Evolutionary conservation across 148 eudicot species (phyloP), one percentile per base, ranked within the genome.

Genomic region (Spergularia bocconei): DNA sequence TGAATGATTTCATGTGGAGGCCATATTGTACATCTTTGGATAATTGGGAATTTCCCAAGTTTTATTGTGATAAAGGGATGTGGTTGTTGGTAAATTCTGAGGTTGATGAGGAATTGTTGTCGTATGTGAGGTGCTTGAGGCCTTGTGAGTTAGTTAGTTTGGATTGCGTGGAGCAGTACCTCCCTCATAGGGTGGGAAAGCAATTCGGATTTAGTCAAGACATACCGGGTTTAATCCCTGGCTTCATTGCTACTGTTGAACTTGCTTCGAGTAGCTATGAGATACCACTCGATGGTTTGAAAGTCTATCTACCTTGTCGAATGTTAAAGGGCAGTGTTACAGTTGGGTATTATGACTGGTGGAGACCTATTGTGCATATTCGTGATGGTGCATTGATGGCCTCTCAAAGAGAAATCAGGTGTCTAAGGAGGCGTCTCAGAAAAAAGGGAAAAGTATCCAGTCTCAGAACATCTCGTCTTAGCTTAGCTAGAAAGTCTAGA

Each of bases 61-160:
- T 84, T 36, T 84, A 76, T 38, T 23, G 56, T 23, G 79, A 74
- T 23, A 58, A 65, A 0, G 75, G 39, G 67, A 71, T 44, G 68
- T 79, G 57, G 83, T 55, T 80, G 19, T 2, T 8, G 70, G 25
- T 73, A 7, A 47, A 75, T 23, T 39, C 78, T 4, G 20, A 57
- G 67, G 63, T 77, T 8, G 72, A 72, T 13, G 73, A 68, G 39
- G 67, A 68, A 6, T 17, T 76, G 2, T 11, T 59, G 41, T 54
- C 88, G 3, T 81, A 74, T 66, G 83, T 70, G 20, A 66, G 67
- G 11, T 83, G 84, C 47, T n/a, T 83, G 50, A 77, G 79, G 79
- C 75, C 70, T 44, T 72, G 74, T 60, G 84, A 87, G 62, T 74
- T 85, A 8, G 76, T 81, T 19, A 87, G 85, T 17, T 13, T 80